phyloP scores from a whole-genome alignment of 2,329 filamentous ascomycete species.

The Beauveria brongniartii region DNA sequence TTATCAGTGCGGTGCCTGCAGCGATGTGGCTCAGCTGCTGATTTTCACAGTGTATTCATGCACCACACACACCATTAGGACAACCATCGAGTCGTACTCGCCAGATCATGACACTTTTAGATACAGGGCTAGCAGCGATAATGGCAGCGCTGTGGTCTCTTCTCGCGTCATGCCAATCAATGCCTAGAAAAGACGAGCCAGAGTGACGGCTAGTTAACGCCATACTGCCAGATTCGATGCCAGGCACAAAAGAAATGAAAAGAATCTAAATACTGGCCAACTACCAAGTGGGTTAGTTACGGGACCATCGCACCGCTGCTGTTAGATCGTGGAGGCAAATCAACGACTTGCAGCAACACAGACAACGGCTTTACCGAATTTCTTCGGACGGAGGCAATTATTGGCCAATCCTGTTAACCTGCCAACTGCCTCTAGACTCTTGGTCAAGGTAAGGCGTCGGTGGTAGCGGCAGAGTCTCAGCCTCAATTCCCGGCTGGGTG shows the following conservation, averaged over 20 bases:
- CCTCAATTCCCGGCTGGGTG: not conserved
- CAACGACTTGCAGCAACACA: not conserved
- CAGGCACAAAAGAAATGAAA: not conserved
- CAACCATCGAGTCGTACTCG: not conserved
- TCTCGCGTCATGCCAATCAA: not conserved
- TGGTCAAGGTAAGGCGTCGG: not conserved
- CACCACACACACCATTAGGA: not conserved
- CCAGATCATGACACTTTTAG: not conserved
- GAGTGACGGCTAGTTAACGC: not conserved
- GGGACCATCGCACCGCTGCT: not conserved
- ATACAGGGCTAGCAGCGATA: not conserved
- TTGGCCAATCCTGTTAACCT: not conserved
- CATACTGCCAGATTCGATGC: not conserved
- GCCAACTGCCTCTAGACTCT: not conserved
- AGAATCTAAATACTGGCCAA: not conserved
- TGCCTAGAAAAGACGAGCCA: not conserved
- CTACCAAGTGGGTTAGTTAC: not conserved
- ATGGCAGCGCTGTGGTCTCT: not conserved
- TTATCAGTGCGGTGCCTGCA: not conserved
- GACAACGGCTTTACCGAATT: constrained; percentile 3
- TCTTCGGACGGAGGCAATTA: not conserved
- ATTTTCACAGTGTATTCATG: not conserved
- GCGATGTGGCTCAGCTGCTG: not conserved
- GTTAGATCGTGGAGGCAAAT: not conserved
- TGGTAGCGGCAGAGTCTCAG: not conserved